These are phyloP conservation scores for Austropuccinia psidii DNA, from an alignment of 1,284 basidiomycete genomes.

Conservation along the genomic window DNA sequence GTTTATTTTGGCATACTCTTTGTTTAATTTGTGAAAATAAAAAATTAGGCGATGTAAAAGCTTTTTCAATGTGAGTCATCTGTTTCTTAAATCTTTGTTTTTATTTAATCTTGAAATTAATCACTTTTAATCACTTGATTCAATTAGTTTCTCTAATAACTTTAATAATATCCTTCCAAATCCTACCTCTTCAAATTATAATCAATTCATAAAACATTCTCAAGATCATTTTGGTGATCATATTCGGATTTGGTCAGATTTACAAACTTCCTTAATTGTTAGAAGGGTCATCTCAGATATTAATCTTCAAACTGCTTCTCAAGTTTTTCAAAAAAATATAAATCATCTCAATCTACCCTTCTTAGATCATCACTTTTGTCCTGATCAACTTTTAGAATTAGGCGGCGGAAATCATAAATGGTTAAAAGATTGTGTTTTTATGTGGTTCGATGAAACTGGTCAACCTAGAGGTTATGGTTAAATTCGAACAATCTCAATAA, in stretches of 20 bases:
- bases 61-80: neutral
- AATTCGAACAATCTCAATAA: too few species aligned
- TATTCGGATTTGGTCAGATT: slow-evolving; percentile 18
- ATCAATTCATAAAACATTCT: neutral
- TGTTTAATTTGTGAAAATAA: slow-evolving; percentile 11
- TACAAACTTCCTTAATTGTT: slow-evolving; percentile 7
- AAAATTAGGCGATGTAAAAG: slow-evolving; percentile 4
- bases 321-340: neutral
- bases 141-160: neutral
- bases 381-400: neutral
- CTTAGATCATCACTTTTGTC: neutral
- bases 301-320: neutral
- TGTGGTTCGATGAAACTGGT: slow-evolving; percentile 27
- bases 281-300: slow-evolving; percentile 25
- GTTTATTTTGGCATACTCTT: slow-evolving; percentile 19
- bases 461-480: slow-evolving; percentile 26
- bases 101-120: neutral
- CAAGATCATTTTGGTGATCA: slow-evolving; percentile 22
- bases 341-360: neutral
- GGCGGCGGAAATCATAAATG: slow-evolving; percentile 10
- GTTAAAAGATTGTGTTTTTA: slow-evolving; percentile 17
- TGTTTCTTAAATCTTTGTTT: neutral
- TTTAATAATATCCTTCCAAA: neutral
- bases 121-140: neutral
- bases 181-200: neutral